phyloP scores from a whole-genome alignment of 2,329 filamentous ascomycete species.

The Hypoxylon rubiginosum region DNA sequence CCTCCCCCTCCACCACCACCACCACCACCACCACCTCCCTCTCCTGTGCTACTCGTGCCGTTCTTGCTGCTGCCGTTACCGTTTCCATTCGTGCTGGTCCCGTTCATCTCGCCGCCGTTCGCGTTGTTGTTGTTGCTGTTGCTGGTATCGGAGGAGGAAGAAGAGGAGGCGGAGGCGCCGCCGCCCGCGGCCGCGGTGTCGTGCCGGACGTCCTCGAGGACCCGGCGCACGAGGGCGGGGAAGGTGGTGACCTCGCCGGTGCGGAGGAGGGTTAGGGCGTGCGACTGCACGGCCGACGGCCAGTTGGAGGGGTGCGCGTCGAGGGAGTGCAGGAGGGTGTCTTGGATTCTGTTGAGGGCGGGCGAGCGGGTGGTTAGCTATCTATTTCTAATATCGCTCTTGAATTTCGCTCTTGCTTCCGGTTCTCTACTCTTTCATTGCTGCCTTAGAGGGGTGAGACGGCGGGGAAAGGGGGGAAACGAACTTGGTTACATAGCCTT shows the following conservation, averaged over 20 bases:
- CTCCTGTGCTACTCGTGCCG: constrained; percentile 8
- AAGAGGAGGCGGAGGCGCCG: too few relatives aligned
- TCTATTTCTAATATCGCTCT: neutral
- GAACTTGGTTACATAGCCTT: constrained; percentile 72
- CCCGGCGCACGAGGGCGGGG: constrained; percentile 70
- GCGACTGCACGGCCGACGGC: constrained; percentile 71
- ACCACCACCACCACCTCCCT: too few relatives aligned
- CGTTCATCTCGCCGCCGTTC: constrained; percentile 27
- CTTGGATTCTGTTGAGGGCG: constrained; percentile 67
- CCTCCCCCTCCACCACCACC: constrained; percentile 34
- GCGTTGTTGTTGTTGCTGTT: constrained; percentile 39
- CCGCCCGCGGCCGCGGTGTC: constrained; percentile 58
- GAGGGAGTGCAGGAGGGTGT: constrained; percentile 72
- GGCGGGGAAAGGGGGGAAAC: constrained; percentile 26
- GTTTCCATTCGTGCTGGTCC: constrained; percentile 49
- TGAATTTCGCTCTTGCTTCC: neutral
- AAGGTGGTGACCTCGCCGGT: constrained; percentile 71
- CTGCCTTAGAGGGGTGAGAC: too few relatives aligned
- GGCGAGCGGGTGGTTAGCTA: constrained; percentile 26
- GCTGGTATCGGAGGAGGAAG: constrained; percentile 44
- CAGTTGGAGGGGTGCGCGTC: constrained; percentile 72
- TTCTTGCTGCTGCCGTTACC: constrained; percentile 42
- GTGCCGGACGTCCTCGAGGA: constrained; percentile 72
- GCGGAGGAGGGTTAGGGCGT: constrained; percentile 72
- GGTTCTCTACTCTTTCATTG: neutral